Evolutionary conservation across 345 rosid genomes (phyloP).

Genomic region (Viola odorata): DNA sequence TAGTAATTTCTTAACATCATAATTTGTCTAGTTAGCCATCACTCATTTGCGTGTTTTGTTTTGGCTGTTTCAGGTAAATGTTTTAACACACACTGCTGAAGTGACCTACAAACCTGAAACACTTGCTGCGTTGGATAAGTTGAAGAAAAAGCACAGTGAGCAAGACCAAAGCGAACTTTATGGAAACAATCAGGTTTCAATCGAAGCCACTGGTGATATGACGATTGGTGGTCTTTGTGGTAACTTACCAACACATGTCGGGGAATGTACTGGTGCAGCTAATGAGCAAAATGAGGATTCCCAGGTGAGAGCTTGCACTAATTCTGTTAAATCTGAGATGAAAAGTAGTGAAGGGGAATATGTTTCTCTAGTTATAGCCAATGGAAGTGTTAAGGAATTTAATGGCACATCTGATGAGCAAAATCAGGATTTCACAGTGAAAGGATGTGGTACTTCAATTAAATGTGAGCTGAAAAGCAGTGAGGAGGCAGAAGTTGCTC

Average conservation of each 20-base stretch:
- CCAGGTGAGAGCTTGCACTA: too few species aligned
- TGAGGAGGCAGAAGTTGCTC: too few species aligned
- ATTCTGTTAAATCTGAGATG: too few species aligned
- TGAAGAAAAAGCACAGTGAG: constrained; percentile 35
- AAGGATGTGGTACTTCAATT: too few species aligned
- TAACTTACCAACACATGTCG: not conserved
- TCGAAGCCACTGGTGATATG: too few species aligned
- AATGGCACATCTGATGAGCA: not conserved
- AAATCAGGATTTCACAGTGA: not conserved
- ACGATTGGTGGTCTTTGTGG: not conserved
- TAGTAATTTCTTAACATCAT: too few species aligned
- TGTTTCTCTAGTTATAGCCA: too few species aligned
- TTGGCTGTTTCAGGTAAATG: constrained; percentile 44
- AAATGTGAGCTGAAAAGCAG: too few species aligned
- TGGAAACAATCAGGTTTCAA: constrained; percentile 16
- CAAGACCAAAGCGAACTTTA: constrained; percentile 53
- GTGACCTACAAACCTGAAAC: constrained; percentile 12
- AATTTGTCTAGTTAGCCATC: too few species aligned
- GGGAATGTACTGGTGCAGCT: not conserved
- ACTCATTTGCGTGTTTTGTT: too few species aligned
- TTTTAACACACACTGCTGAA: constrained; percentile 51
- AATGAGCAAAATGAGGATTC: not conserved
- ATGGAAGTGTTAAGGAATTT: not conserved
- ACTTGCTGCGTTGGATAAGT: constrained; percentile 15
- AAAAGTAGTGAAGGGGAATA: too few species aligned